Conservation (phyloP, 768 basidiomycete species). For the Suillus hirtellus region DNA sequence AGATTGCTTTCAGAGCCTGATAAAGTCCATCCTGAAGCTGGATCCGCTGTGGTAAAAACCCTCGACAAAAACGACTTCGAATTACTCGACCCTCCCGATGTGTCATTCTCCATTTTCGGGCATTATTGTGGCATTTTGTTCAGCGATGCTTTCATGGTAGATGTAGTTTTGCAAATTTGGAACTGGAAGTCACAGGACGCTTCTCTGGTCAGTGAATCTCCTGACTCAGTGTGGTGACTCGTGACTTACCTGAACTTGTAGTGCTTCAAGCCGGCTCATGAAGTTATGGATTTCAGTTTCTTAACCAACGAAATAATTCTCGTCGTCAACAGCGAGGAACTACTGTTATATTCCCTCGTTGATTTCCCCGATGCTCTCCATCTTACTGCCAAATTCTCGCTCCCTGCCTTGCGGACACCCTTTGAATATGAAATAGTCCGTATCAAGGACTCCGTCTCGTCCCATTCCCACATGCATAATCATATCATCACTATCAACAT, state of each 20-base stretch:
- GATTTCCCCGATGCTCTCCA: background rate
- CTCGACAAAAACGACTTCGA: background rate
- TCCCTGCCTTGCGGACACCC: too few species aligned
- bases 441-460: too few species aligned
- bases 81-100: background rate
- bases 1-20: background rate
- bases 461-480: too few species aligned
- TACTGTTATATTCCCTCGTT: background rate
- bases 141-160: background rate
- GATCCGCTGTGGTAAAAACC: background rate
- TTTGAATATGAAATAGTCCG: too few species aligned
- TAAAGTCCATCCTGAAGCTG: slow-evolving; percentile 20
- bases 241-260: background rate
- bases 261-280: background rate
- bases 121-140: background rate
- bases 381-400: too few species aligned
- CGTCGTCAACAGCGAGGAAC: background rate
- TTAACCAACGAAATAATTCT: background rate
- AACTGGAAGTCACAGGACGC: background rate
- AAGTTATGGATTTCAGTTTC: background rate
- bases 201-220: background rate
- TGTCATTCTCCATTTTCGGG: background rate
- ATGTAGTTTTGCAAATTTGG: slow-evolving; percentile 1
- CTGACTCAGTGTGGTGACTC: background rate
- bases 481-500: too few species aligned